A percentile compares a stretch with the other conserved stretches of the same genome.
Evolutionary conservation across 805 yeast genomes (phyloP).

Genomic region (Jamesozyma lodderae): DNA sequence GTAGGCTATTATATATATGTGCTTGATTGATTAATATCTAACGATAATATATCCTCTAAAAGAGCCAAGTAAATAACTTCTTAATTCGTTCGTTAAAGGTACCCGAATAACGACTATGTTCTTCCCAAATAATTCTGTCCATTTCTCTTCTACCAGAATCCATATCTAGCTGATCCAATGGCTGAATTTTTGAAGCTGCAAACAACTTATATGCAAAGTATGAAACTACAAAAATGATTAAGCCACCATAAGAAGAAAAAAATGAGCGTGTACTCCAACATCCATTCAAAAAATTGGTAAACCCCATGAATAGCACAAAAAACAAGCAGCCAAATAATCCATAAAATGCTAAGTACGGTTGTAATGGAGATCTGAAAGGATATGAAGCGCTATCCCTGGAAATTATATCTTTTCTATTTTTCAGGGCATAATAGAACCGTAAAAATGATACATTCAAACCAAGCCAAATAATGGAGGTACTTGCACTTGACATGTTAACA

Average conservation of each 20-base stretch:
- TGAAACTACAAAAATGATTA: conserved; percentile 42
- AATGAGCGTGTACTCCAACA: conserved; percentile 57
- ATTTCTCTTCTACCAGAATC: conserved; percentile 80
- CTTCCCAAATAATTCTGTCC: conserved; percentile 76
- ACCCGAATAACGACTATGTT: conserved; percentile 38
- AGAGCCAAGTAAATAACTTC: neutral
- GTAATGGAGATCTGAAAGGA: conserved; percentile 62
- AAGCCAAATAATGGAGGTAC: conserved; percentile 73
- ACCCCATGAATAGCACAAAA: conserved; percentile 51
- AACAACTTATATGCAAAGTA: conserved; percentile 49
- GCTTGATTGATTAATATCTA: too few relatives aligned
- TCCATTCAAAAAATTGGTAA: conserved; percentile 46
- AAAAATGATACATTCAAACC: conserved; percentile 60
- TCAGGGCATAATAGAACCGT: conserved; percentile 55
- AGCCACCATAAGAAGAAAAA: conserved; percentile 56
- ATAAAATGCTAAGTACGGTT: conserved; percentile 57
- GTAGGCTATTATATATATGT: too few relatives aligned
- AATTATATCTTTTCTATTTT: conserved; percentile 53
- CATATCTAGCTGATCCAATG: conserved; percentile 66
- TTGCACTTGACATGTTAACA: conserved; percentile 58
- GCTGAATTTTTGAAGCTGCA: conserved; percentile 54
- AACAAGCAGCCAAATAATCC: conserved; percentile 48
- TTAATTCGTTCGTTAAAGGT: neutral
- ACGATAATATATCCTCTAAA: too few relatives aligned
- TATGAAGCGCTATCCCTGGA: conserved; percentile 53